Evolutionary conservation across 805 yeast species (phyloP), one percentile per base, ranked within the genome.

Genomic region (Candida arabinofermentans): DNA sequence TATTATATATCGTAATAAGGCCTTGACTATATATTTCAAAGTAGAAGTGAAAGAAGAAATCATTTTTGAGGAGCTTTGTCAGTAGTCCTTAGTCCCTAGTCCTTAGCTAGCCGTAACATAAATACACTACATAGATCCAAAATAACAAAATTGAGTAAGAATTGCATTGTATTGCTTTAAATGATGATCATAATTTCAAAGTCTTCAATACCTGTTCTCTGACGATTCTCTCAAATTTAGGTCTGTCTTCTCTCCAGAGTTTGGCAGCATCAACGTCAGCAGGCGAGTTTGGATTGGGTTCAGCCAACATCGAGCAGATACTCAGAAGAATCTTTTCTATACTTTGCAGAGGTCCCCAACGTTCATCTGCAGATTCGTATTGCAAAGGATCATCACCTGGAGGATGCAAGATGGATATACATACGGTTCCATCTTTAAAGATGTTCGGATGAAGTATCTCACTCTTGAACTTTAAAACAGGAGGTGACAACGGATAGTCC

Each of bases 261-360:
- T 89, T 89, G 54, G 86, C 79, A 1, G 83, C 83, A 48, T 78
- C 84, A 24, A 77, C 75, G 43, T 93, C 88, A 37, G 99, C 99
- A 9, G 97, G 98, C 54, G 95, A 85, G 62, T 91, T 97, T 24
- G 86, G 83, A 58, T 93, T 93, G 3, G 99, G 98, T 64, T 93
- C 96, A 21, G 97, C 96, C 46, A 93, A 72, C 97, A 93, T 90
- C 56, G 96, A 86, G 74, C 90, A 79, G 18, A 93, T 98, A 62
- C 95, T 84, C 44, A 93, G 66, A 47, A 93, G 69, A 46, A 93
- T 93, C 74, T 93, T 93, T 66, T 93, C 99, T n/a, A 93, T 90
- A 59, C 95, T 86, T 62, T 93, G 99, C 24, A 93, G 90, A 0
- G 99, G 99, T 6, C 95, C 86, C 99, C 99, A 93, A 50, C 99